Evolutionary conservation across 1,284 basidiomycete genomes (phyloP).

Genomic region (Blastosporella zonata): DNA sequence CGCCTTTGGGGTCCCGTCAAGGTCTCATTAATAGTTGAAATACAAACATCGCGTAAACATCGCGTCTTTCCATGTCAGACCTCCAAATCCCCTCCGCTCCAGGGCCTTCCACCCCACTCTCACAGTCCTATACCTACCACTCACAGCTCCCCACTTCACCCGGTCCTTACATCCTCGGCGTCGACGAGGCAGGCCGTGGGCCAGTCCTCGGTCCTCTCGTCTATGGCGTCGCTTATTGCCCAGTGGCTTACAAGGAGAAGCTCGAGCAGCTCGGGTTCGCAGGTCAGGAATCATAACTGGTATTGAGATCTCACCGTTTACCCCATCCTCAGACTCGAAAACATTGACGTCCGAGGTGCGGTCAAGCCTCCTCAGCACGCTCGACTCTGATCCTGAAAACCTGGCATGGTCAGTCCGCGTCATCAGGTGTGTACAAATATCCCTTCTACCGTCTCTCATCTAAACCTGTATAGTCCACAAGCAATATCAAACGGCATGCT

Average conservation of each 20-base stretch:
- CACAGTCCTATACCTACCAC: slow-evolving; percentile 81
- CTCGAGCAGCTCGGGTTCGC: slow-evolving; percentile 88
- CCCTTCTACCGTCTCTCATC: background rate
- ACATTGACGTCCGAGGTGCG: slow-evolving; percentile 78
- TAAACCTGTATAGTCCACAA: slow-evolving; percentile 61
- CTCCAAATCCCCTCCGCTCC: slow-evolving; percentile 51
- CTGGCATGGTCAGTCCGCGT: slow-evolving; percentile 85
- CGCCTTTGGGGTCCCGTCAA: background rate
- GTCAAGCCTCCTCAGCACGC: slow-evolving; percentile 55
- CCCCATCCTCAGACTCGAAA: slow-evolving; percentile 76
- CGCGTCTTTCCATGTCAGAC: slow-evolving; percentile 16
- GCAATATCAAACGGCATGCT: slow-evolving; percentile 94
- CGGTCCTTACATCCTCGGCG: slow-evolving; percentile 86
- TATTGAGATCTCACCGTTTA: background rate
- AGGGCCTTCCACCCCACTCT: slow-evolving; percentile 53
- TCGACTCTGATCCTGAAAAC: slow-evolving; percentile 65
- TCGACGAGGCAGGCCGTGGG: slow-evolving; percentile 96
- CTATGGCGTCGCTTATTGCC: slow-evolving; percentile 94
- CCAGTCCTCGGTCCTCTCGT: slow-evolving; percentile 94
- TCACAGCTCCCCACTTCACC: slow-evolving; percentile 62
- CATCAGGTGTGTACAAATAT: slow-evolving; percentile 47
- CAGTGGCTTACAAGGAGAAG: slow-evolving; percentile 70
- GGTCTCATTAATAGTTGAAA: background rate
- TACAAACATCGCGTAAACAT: slow-evolving; percentile 23
- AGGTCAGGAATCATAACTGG: slow-evolving; percentile 41